Conservation (phyloP, 2,329 filamentous ascomycete species). For the Aureobasidium sp. region DNA sequence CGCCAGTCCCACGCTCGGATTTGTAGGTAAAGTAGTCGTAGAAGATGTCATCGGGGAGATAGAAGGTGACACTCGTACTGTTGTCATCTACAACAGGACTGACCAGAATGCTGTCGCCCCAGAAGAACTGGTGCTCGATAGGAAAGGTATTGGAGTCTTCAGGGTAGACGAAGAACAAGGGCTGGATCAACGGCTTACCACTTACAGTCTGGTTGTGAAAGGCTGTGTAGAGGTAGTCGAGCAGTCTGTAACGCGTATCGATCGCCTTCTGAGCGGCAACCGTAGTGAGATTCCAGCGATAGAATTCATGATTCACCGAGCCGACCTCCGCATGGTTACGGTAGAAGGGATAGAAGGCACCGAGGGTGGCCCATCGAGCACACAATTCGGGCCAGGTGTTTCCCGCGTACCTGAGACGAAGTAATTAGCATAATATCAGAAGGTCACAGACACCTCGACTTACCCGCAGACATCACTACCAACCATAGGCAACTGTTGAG, state of each 20-base stretch:
- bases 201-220: conserved; percentile 53
- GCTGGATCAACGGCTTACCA: conserved; percentile 60
- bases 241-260: conserved; percentile 63
- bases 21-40: conserved; percentile 54
- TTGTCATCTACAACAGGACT: conserved; percentile 49
- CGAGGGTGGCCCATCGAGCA: conserved; percentile 66
- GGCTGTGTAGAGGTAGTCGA: conserved; percentile 74
- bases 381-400: conserved; percentile 60
- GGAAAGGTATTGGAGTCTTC: conserved; percentile 45
- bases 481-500: conserved; percentile 32
- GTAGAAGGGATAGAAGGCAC: conserved; percentile 69
- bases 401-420: conserved; percentile 44
- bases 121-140: conserved; percentile 53
- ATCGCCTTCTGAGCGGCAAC: conserved; percentile 62
- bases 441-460: too few relatives aligned
- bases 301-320: conserved; percentile 61
- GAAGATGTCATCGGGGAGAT: conserved; percentile 52
- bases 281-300: conserved; percentile 58
- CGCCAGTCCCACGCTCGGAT: conserved; percentile 40
- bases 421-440: too few relatives aligned
- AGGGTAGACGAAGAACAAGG: conserved; percentile 66
- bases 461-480: conserved; percentile 62
- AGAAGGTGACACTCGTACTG: conserved; percentile 46
- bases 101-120: conserved; percentile 49
- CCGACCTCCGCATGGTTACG: conserved; percentile 60